Evolutionary conservation across 257 asterid species (phyloP).

Genomic region (Solanum phureja): DNA sequence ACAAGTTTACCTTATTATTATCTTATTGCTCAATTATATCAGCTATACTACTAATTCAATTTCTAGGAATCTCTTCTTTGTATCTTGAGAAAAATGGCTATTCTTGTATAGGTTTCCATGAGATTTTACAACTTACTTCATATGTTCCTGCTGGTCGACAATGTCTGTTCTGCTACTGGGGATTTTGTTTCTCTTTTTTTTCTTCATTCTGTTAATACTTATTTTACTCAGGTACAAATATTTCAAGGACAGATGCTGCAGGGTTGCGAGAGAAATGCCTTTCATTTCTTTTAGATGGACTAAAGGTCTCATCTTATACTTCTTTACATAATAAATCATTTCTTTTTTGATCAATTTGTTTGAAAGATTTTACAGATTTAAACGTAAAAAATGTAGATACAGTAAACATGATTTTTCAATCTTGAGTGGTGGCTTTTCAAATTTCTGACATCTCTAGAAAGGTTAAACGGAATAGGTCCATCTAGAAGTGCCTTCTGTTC

Average conservation of each 20-base stretch:
- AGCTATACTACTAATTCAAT: neutral
- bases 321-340: neutral
- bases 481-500: neutral
- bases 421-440: neutral
- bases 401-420: neutral
- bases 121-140: neutral
- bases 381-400: neutral
- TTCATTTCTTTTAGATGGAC: conserved; percentile 52
- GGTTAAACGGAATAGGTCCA: neutral
- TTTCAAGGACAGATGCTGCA: conserved; percentile 70
- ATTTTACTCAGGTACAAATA: conserved; percentile 52
- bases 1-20: neutral
- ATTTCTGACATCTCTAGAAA: neutral
- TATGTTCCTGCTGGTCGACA: neutral
- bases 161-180: neutral
- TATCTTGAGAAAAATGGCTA: neutral
- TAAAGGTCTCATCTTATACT: conserved; percentile 42
- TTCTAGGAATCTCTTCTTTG: neutral
- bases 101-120: neutral
- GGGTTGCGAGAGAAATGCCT: conserved; percentile 58
- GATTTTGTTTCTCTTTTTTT: neutral
- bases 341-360: neutral
- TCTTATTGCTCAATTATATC: neutral
- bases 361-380: neutral
- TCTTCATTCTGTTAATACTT: conserved; percentile 1